Conservation (phyloP, 2,329 filamentous ascomycete genomes). For the Cladosporium phlei region DNA sequence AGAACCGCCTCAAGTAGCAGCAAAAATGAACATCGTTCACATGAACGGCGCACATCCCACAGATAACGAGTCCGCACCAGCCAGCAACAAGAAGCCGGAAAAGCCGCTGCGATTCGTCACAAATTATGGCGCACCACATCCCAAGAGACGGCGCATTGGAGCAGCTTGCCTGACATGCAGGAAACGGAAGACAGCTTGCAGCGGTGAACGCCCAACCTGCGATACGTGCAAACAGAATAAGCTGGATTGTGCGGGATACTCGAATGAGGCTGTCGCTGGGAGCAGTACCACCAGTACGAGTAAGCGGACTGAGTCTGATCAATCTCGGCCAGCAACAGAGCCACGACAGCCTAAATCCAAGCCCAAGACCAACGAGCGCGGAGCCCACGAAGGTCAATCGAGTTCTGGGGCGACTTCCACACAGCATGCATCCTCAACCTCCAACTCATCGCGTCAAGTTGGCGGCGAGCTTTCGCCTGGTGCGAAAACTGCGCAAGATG, state of each 20-base stretch:
- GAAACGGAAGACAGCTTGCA: slow-evolving; percentile 47
- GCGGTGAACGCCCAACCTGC: slow-evolving; percentile 36
- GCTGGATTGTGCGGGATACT: slow-evolving; percentile 45
- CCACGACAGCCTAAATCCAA: background rate
- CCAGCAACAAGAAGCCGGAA: slow-evolving; percentile 1
- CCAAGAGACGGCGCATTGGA: slow-evolving; percentile 72
- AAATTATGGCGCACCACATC: slow-evolving; percentile 73
- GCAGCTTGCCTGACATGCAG: slow-evolving; percentile 56
- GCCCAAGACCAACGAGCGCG: background rate
- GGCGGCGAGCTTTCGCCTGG: background rate
- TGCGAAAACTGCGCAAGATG: background rate
- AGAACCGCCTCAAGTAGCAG: slow-evolving; percentile 12
- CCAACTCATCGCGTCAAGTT: background rate
- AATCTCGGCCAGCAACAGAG: background rate
- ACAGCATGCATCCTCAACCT: slow-evolving; percentile 3
- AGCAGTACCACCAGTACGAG: too few species aligned
- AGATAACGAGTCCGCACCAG: slow-evolving; percentile 1
- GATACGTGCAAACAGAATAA: slow-evolving; percentile 46
- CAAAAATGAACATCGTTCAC: slow-evolving; percentile 10
- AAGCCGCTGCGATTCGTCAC: slow-evolving; percentile 63
- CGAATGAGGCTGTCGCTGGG: slow-evolving; percentile 19
- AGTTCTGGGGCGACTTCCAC: background rate
- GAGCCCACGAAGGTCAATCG: background rate
- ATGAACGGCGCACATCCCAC: background rate
- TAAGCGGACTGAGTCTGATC: slow-evolving; percentile 6